Percentiles rank a stretch among this genome's conserved stretches.
phyloP scores from a whole-genome alignment of 1,284 basidiomycete species.

The Schizophyllum commune region DNA sequence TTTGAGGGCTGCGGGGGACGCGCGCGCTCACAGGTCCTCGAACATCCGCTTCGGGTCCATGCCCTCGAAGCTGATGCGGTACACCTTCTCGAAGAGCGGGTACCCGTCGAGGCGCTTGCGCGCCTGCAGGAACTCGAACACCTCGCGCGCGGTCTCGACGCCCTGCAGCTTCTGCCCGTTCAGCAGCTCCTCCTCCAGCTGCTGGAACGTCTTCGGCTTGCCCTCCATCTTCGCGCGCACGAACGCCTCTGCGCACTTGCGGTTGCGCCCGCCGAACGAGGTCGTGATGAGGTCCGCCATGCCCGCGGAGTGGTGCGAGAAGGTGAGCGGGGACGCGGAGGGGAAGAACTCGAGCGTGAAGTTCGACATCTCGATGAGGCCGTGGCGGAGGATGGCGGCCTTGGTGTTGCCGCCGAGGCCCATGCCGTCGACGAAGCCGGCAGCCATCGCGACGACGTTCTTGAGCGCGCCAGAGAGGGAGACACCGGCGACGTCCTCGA shows the following conservation, averaged over 20 bases:
- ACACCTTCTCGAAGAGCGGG: conserved; percentile 14
- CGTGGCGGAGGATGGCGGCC: conserved; percentile 15
- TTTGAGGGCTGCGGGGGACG: background rate
- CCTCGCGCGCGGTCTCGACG: conserved; percentile 11
- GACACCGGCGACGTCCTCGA: conserved; percentile 14
- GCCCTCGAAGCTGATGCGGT: conserved; percentile 14
- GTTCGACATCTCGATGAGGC: conserved; percentile 13
- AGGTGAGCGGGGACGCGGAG: conserved; percentile 10
- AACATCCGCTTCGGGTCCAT: conserved; percentile 13
- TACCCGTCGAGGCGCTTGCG: conserved; percentile 12
- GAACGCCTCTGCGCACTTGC: conserved; percentile 15
- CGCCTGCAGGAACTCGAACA: conserved; percentile 11
- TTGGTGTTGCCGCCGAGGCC: conserved; percentile 11
- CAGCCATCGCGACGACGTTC: conserved; percentile 14
- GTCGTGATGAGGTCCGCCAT: conserved; percentile 16
- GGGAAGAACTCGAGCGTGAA: conserved; percentile 16
- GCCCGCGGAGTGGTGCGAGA: conserved; percentile 14
- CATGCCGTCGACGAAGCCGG: conserved; percentile 15
- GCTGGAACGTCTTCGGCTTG: conserved; percentile 11
- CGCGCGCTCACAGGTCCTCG: conserved; percentile 10
- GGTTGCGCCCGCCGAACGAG: conserved; percentile 14
- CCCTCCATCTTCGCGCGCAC: conserved; percentile 7
- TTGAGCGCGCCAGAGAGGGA: conserved; percentile 14
- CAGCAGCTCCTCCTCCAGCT: conserved; percentile 13
- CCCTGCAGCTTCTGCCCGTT: conserved; percentile 16